A percentile compares a stretch with the other conserved stretches of the same genome.
These are phyloP conservation scores for Sugiyamaella xylanicola DNA, from an alignment of 1,139 yeast species.

Conservation along the genomic window DNA sequence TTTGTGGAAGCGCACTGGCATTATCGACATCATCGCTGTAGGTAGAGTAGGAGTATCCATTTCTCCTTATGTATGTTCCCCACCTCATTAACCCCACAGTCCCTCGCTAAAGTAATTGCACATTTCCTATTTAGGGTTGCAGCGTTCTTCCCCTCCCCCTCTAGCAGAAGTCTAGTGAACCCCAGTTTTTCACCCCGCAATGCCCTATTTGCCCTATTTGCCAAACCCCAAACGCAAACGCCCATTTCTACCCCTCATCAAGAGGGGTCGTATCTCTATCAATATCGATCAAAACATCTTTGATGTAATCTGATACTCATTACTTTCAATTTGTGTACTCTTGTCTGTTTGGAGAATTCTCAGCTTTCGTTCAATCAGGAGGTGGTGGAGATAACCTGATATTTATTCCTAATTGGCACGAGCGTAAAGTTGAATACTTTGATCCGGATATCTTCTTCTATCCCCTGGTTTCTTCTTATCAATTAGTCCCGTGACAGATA, in stretches of 20 bases:
- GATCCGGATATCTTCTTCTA: too few species aligned
- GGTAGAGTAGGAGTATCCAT: too few species aligned
- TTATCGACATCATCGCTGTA: too few species aligned
- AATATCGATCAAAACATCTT: slow-evolving; percentile 2
- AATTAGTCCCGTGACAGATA: neutral
- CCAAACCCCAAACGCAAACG: slow-evolving; percentile 4
- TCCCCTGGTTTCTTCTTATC: too few species aligned
- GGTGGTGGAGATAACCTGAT: too few species aligned
- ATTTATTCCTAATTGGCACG: too few species aligned
- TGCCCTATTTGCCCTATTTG: slow-evolving; percentile 5
- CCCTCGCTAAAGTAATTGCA: slow-evolving; percentile 7
- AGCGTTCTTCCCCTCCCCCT: slow-evolving; percentile 7
- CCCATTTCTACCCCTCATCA: slow-evolving; percentile 7
- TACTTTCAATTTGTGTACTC: too few species aligned
- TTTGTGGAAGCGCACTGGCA: too few species aligned
- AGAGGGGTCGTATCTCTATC: slow-evolving; percentile 1
- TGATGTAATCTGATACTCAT: neutral
- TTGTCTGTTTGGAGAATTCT: neutral
- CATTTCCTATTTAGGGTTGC: slow-evolving; percentile 6
- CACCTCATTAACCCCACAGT: slow-evolving; percentile 6
- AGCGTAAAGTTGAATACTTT: too few species aligned
- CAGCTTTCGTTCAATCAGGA: too few species aligned
- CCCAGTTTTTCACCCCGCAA: slow-evolving; percentile 20
- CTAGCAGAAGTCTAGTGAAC: too few species aligned
- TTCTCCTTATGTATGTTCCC: neutral